Percentiles rank a stretch among this genome's conserved stretches.
These are phyloP conservation scores for Ascochyta rabiei DNA, from an alignment of 2,329 filamentous ascomycete genomes.

Conservation along the genomic window DNA sequence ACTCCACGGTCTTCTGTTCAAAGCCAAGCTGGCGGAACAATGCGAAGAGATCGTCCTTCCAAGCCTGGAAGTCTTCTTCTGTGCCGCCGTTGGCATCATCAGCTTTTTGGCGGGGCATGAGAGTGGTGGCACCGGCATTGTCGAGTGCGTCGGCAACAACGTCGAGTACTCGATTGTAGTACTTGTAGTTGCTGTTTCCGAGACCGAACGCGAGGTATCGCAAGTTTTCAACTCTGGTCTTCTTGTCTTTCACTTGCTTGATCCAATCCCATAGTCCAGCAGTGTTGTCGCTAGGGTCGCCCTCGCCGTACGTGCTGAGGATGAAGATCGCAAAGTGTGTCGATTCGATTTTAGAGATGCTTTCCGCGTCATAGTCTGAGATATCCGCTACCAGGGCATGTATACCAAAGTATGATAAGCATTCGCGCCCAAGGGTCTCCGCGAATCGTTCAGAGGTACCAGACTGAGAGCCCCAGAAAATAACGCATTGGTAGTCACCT, in stretches of 20 bases:
- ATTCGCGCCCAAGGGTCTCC: constrained; percentile 50
- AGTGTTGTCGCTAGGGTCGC: constrained; percentile 49
- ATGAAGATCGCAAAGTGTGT: constrained; percentile 45
- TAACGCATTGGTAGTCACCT: constrained; percentile 41
- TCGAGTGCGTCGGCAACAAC: constrained; percentile 42
- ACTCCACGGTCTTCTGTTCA: constrained; percentile 41
- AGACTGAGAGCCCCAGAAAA: constrained; percentile 59
- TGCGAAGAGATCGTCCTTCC: constrained; percentile 48
- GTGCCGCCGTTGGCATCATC: constrained; percentile 53
- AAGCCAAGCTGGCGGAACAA: constrained; percentile 42
- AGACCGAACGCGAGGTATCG: constrained; percentile 53
- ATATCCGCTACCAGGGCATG: constrained; percentile 52
- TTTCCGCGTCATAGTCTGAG: constrained; percentile 55
- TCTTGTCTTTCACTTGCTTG: constrained; percentile 31
- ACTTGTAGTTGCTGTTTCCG: constrained; percentile 56
- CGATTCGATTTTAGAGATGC: constrained; percentile 39
- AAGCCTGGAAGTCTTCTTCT: constrained; percentile 52
- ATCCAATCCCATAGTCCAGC: constrained; percentile 45
- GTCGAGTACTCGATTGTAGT: constrained; percentile 53
- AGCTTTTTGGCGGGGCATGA: constrained; percentile 45
- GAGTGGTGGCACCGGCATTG: constrained; percentile 38
- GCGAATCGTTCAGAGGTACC: constrained; percentile 55
- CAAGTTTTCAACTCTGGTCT: constrained; percentile 33
- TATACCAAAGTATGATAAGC: constrained; percentile 49
- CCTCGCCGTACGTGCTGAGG: constrained; percentile 48